Evolutionary conservation across 768 basidiomycete genomes (phyloP).

Genomic region (Rhizopogon vulgaris): DNA sequence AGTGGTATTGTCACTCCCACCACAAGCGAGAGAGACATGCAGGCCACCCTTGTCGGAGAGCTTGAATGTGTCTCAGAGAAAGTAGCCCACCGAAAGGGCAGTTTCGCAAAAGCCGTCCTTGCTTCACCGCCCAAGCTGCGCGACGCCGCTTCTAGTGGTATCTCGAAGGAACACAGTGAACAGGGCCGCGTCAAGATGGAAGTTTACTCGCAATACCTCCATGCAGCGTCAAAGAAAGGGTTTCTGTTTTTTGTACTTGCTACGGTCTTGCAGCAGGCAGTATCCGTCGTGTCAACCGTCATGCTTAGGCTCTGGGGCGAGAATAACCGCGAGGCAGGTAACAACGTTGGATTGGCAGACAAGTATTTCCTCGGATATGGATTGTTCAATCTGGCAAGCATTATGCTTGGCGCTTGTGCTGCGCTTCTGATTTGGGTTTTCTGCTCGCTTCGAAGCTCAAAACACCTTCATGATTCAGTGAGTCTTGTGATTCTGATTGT

Average conservation of each 20-base stretch:
- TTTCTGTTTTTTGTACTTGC: slow-evolving; percentile 60
- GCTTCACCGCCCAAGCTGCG: slow-evolving; percentile 35
- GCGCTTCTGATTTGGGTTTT: slow-evolving; percentile 70
- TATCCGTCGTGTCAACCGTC: slow-evolving; percentile 53
- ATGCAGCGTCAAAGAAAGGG: slow-evolving; percentile 70
- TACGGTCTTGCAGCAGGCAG: slow-evolving; percentile 49
- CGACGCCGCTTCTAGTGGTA: slow-evolving; percentile 35
- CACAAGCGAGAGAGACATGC: slow-evolving; percentile 15
- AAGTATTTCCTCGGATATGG: slow-evolving; percentile 62
- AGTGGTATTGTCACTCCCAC: slow-evolving; percentile 21
- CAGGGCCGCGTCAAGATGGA: slow-evolving; percentile 72
- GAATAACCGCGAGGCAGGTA: slow-evolving; percentile 56
- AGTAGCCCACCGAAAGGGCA: slow-evolving; percentile 39
- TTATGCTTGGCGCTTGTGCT: slow-evolving; percentile 46
- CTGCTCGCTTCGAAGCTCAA: slow-evolving; percentile 70
- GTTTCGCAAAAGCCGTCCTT: slow-evolving; percentile 53
- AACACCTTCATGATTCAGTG: slow-evolving; percentile 71
- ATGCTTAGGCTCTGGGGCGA: slow-evolving; percentile 82
- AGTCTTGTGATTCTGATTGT: slow-evolving; percentile 16
- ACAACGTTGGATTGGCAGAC: slow-evolving; percentile 47
- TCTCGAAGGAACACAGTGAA: slow-evolving; percentile 68
- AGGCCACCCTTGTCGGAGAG: slow-evolving; percentile 19
- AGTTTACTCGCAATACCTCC: slow-evolving; percentile 75
- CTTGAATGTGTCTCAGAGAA: slow-evolving; percentile 46
- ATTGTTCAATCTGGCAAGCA: slow-evolving; percentile 53